Conservation (phyloP, 345 rosid species). For the Barbarea vulgaris region DNA sequence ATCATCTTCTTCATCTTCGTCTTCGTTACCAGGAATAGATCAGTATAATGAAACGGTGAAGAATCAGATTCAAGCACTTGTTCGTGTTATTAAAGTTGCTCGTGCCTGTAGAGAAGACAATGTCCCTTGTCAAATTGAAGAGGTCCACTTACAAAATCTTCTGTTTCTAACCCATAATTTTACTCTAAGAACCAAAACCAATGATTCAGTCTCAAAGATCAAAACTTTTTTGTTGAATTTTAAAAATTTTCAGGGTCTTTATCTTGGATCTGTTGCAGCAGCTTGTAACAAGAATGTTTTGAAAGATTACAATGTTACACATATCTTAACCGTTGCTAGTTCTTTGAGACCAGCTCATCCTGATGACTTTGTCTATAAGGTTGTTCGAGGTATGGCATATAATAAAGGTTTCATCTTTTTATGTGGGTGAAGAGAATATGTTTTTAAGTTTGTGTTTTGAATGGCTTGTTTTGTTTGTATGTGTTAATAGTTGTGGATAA, state of each 20-base stretch:
- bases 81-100: conserved; percentile 47
- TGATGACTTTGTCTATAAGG: conserved; percentile 49
- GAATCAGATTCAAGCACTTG: conserved; percentile 52
- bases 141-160: conserved; percentile 35
- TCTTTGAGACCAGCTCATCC: conserved; percentile 46
- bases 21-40: conserved; percentile 38
- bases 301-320: conserved; percentile 49
- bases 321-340: conserved; percentile 51
- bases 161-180: not conserved
- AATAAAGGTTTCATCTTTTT: conserved; percentile 4
- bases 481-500: conserved; percentile 59
- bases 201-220: not conserved
- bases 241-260: conserved; percentile 46
- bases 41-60: conserved; percentile 44
- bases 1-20: conserved; percentile 4
- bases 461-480: not conserved
- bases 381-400: conserved; percentile 41
- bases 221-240: not conserved
- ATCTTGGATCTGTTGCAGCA: conserved; percentile 55
- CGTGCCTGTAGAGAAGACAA: conserved; percentile 49
- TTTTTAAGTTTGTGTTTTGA: not conserved
- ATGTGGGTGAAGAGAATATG: not conserved
- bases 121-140: conserved; percentile 55
- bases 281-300: conserved; percentile 50
- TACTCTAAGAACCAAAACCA: not conserved